These are phyloP conservation scores for Trichoderma endophyticum DNA, from an alignment of 2,329 filamentous ascomycete genomes.

Conservation along the genomic window DNA sequence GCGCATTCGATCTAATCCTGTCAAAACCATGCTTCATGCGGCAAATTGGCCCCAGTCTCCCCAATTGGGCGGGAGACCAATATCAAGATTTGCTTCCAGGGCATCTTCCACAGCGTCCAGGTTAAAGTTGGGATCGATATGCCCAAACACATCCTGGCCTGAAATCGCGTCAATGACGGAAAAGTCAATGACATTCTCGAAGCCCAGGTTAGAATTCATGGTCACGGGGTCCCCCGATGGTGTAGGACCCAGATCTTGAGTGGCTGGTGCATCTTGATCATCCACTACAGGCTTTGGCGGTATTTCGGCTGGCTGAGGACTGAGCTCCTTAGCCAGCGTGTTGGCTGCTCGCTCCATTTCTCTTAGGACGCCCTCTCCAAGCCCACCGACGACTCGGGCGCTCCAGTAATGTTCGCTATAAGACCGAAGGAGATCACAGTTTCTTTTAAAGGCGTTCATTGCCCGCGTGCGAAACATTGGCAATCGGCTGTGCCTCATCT, in stretches of 20 bases:
- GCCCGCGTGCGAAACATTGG: slow-evolving; percentile 58
- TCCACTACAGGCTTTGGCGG: slow-evolving; percentile 22
- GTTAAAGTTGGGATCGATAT: slow-evolving; percentile 55
- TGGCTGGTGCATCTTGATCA: not conserved
- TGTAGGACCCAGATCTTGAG: slow-evolving; percentile 21
- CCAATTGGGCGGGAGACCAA: slow-evolving; percentile 53
- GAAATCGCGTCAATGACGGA: slow-evolving; percentile 42
- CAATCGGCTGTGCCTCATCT: slow-evolving; percentile 59
- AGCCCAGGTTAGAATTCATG: slow-evolving; percentile 28
- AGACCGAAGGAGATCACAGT: slow-evolving; percentile 50
- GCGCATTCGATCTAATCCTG: not conserved
- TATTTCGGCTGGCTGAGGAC: slow-evolving; percentile 26
- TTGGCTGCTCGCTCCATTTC: slow-evolving; percentile 56
- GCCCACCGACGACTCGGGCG: slow-evolving; percentile 50
- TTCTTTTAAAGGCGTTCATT: slow-evolving; percentile 51
- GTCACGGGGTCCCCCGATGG: slow-evolving; percentile 26
- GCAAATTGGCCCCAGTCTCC: slow-evolving; percentile 42
- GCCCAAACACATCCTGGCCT: slow-evolving; percentile 53
- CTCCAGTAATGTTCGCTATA: slow-evolving; percentile 59
- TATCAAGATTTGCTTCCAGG: slow-evolving; percentile 53
- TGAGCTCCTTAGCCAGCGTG: slow-evolving; percentile 39
- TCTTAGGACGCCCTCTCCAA: slow-evolving; percentile 53
- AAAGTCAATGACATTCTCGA: slow-evolving; percentile 40
- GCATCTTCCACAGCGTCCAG: slow-evolving; percentile 53
- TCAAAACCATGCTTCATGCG: slow-evolving; percentile 23